Base-by-base conservation (phyloP, 1,284 basidiomycete genomes). In the Ustilago trichophora region DNA sequence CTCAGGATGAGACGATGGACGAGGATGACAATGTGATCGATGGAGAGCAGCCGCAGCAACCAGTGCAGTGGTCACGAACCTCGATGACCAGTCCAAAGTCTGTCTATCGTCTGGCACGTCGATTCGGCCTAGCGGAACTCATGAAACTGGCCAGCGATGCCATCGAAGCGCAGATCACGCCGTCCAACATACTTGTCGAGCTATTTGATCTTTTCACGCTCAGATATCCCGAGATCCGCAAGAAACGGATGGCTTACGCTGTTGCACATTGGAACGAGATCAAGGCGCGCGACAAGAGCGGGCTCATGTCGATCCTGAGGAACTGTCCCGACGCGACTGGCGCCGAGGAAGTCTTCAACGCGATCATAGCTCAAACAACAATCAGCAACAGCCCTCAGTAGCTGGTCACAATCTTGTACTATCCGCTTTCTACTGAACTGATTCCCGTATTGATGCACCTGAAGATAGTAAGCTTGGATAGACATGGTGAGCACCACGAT, bases 181-280 rank as follows among this genome's bases (percentile, higher is more conserved):
- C 62, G 1, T 11, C 15, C n/a, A 65, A 65, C 22, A 37, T 56
- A 21, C 38, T 70, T 4, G 10, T 3, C 11, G 56, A 65, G 24
- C 38, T 65, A 2, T 70, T 70, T 18, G 27, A 25, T 16, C 10
- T 9, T 2, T 70, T 70, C 19, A 44, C 35, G 3, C 33, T 65
- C 11, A 26, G 26, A 13, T 29, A 54, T 13, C 41, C 32, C 0
- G 46, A 53, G 15, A 18, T 65, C 1, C 22, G 27, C 5, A 35
- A 45, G 18, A 40, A 49, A 32, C 43, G 44, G 4, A 44, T 70
- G 3, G 45, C 21, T 0, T 65, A 45, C 26, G 56, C 60, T 1
- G 9, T 60, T 9, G 4, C 27, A 15, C 60, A 70, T 29, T 70
- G 67, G 67, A 37, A 60, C 22, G 38, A 53, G 22, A 50, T 69